A percentile compares a stretch with the other conserved stretches of the same genome.
Evolutionary conservation across 2,329 filamentous ascomycete species (phyloP).

Genomic region (Chaetomiaceae sp.): DNA sequence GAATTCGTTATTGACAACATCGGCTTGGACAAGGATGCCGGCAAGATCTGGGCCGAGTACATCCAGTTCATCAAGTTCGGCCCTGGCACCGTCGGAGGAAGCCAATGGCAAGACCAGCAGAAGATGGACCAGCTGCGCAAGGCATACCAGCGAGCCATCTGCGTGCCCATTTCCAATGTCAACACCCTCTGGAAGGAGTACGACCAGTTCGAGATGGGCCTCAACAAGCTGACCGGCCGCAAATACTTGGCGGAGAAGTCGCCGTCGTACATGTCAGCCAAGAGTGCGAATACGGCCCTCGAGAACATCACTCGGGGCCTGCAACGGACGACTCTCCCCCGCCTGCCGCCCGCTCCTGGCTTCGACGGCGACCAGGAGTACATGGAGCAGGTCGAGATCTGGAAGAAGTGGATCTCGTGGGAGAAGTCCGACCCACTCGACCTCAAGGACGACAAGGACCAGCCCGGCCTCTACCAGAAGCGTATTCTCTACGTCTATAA

Average conservation of each 20-base stretch:
- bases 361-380: slow-evolving; percentile 87
- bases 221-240: slow-evolving; percentile 90
- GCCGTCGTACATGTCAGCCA: slow-evolving; percentile 91
- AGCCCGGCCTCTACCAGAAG: slow-evolving; percentile 67
- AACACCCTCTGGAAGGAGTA: slow-evolving; percentile 95
- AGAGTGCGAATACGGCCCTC: slow-evolving; percentile 83
- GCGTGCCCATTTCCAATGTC: slow-evolving; percentile 77
- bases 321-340: slow-evolving; percentile 71
- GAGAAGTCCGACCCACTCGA: slow-evolving; percentile 91
- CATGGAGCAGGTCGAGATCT: slow-evolving; percentile 75
- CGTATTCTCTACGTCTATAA: slow-evolving; percentile 88
- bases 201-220: slow-evolving; percentile 87
- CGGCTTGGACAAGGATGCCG: slow-evolving; percentile 86
- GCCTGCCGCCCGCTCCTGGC: slow-evolving; percentile 75
- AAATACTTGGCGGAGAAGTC: slow-evolving; percentile 94
- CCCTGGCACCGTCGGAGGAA: slow-evolving; percentile 79
- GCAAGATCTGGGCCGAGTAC: slow-evolving; percentile 89
- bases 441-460: slow-evolving; percentile 77
- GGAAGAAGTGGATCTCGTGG: slow-evolving; percentile 94
- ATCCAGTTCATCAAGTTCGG: slow-evolving; percentile 87
- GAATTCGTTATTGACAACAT: slow-evolving; percentile 88
- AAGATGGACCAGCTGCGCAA: slow-evolving; percentile 95
- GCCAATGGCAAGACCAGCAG: slow-evolving; percentile 91
- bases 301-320: slow-evolving; percentile 80
- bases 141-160: slow-evolving; percentile 85